Evolutionary conservation across 2,329 filamentous ascomycete genomes (phyloP), one percentile per base, ranked within the genome.

Genomic region (Phaeosphaeriaceae sp.): DNA sequence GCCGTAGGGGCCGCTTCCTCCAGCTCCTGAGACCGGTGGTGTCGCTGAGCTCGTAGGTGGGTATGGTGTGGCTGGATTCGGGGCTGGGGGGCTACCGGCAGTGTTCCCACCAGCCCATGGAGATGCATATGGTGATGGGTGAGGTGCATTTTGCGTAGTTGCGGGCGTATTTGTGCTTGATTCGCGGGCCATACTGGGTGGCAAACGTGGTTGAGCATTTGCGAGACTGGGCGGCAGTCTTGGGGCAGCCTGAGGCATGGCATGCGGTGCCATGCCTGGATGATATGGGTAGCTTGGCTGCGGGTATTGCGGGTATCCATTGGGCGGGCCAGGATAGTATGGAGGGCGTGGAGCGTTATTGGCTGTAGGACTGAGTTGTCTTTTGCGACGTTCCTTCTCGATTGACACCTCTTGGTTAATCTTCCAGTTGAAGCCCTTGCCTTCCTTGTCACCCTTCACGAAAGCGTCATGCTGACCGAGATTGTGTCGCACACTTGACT

Each of bases 401-500:
- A 88, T 85, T 2, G 85, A 86, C 5, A 85, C 82, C 11, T 84
- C 83, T 23, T 84, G 83, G 49, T 87, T 84, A 66, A 89, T 83
- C 55, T 84, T 82, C 87, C 87, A 89, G 52, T 86, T 84, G 79
- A 84, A 88, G 49, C 87, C 87, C 74, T 89, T 89, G 54, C 87
- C 87, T 80, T 79, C 80, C 59, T 82, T 85, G 64, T 88, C 86
- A 17, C 84, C 85, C 66, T 88, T 87, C 71, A 84, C 82, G 68
- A 89, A 89, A 76, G 82, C 79, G 77, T 85, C 70, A 75, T 85
- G 79, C 79, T 88, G 78, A 69, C 85, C 78, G 74, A 90, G 78
- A 58, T 90, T 90, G 71, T 90, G 88, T 32, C 88, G 83, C 40
- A 90, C 87, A 78, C 86, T 89, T 32, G 86, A 89, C 60, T 89